Base-by-base conservation (phyloP, 2,329 filamentous ascomycete species). In the Colletotrichum sp. region DNA sequence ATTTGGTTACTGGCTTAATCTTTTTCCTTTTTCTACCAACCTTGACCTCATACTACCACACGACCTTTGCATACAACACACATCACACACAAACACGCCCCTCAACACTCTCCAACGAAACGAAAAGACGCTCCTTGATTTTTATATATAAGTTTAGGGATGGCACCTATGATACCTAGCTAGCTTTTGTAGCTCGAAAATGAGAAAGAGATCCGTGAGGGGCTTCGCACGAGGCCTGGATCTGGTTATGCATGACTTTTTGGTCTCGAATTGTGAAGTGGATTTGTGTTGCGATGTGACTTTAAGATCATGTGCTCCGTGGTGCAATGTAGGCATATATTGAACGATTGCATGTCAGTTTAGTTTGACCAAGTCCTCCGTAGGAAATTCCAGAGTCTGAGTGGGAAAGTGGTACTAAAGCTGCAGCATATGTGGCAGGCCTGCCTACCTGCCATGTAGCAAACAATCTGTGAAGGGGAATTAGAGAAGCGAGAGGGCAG, bases 111-210 rank as follows among this genome's bases (percentile, higher is more conserved):
- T 9, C 16, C 8, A 15, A 34, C 59, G 57, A 52, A 57, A 73
- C 43, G 18, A 70, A 34, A n/a, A 57, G 57, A 59, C 70, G 52
- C 34, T 32, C 71, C 64, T 70, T 36, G 61, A 26, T 64, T 48
- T 43, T 48, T 60, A 65, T 28, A 32, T 61, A 52, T n/a, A 26
- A 59, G 70, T 67, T 39, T 43, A 36, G 67, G 72, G 59, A 55
- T 43, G 67, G 72, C 61, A 48, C 63, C 36, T 24, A 75, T 76
- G 74, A 76, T 76, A 76, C 63, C 71, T 76, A 43, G 65, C 48
- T 69, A 32, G 64, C 64, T 69, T 63, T 34, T 26, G 32, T 32
- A 32, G 39, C 26, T 34, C 57, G 15, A 75, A 74, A 71, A 59
- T 72, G 68, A 57, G 72, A 67, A 63, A 12, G 30, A 32, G 69